Evolutionary conservation across 2,329 filamentous ascomycete species (phyloP).

Genomic region (Aschersonia sp.): DNA sequence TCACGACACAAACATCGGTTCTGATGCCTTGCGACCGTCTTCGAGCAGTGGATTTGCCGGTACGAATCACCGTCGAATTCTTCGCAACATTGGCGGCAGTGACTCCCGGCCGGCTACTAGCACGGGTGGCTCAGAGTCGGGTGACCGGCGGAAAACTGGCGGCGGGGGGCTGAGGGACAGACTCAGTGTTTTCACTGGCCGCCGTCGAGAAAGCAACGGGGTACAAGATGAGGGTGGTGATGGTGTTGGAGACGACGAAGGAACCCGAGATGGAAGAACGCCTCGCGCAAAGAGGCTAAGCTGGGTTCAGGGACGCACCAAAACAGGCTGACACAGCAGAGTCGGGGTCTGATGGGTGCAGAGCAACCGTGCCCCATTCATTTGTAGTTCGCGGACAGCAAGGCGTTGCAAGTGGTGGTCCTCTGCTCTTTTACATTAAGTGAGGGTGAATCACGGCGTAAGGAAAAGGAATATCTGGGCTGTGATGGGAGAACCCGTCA

Average conservation of each 20-base stretch:
- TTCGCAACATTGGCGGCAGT: slow-evolving; percentile 6
- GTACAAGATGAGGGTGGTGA: slow-evolving; percentile 7
- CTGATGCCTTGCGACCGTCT: slow-evolving; percentile 16
- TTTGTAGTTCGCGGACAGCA: no score
- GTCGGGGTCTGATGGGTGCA: neutral
- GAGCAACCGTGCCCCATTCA: no score
- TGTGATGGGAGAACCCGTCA: no score
- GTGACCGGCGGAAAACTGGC: slow-evolving; percentile 12
- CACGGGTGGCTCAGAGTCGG: neutral
- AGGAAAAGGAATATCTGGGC: no score
- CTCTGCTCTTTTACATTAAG: no score
- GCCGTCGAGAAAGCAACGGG: slow-evolving; percentile 11
- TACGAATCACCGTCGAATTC: slow-evolving; percentile 6
- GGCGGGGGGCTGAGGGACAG: slow-evolving; percentile 19
- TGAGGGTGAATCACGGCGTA: no score
- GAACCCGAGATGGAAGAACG: slow-evolving; percentile 3
- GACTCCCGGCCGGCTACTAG: slow-evolving; percentile 8
- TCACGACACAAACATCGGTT: slow-evolving; percentile 11
- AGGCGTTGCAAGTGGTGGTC: no score
- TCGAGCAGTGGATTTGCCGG: slow-evolving; percentile 16
- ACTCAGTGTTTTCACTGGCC: slow-evolving; percentile 18
- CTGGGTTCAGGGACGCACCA: slow-evolving; percentile 7
- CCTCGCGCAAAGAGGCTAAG: slow-evolving; percentile 3
- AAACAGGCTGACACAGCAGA: slow-evolving; percentile 6
- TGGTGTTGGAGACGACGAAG: slow-evolving; percentile 9